Percentiles rank a stretch among this genome's conserved stretches.
phyloP scores from a whole-genome alignment of 495 filamentous ascomycete species.

The Neurospora tetrasperma region DNA sequence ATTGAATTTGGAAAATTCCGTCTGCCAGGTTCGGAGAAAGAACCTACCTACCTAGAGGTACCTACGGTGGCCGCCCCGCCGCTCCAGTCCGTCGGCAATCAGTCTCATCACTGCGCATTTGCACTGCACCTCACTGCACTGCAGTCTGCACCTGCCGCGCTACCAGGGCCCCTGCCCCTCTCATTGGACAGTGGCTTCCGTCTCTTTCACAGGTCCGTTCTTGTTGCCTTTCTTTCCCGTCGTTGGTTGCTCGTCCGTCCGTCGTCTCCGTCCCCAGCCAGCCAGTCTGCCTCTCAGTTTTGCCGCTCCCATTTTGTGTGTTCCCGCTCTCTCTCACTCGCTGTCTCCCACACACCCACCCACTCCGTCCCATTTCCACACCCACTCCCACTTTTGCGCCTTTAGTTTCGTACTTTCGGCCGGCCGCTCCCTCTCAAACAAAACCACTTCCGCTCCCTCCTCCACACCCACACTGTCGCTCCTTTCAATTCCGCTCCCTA shows the following conservation, averaged over 20 bases:
- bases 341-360: background rate
- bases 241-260: background rate
- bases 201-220: background rate
- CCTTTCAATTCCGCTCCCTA: conserved; percentile 14
- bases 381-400: background rate
- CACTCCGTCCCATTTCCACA: background rate
- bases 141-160: background rate
- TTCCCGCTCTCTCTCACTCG: background rate
- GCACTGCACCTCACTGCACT: background rate
- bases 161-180: background rate
- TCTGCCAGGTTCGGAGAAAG: background rate
- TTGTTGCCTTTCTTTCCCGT: background rate
- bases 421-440: conserved; percentile 16
- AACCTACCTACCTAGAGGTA: background rate
- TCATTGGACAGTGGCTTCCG: background rate
- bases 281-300: background rate
- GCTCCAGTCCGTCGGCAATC: background rate
- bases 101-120: no score
- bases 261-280: background rate
- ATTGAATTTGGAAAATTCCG: background rate
- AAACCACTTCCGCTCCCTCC: conserved; percentile 21
- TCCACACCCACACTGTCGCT: conserved; percentile 17
- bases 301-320: conserved; percentile 1
- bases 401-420: background rate
- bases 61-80: no score